Evolutionary conservation across 768 basidiomycete species (phyloP).

Genomic region (Peribolospora kevripleyi): DNA sequence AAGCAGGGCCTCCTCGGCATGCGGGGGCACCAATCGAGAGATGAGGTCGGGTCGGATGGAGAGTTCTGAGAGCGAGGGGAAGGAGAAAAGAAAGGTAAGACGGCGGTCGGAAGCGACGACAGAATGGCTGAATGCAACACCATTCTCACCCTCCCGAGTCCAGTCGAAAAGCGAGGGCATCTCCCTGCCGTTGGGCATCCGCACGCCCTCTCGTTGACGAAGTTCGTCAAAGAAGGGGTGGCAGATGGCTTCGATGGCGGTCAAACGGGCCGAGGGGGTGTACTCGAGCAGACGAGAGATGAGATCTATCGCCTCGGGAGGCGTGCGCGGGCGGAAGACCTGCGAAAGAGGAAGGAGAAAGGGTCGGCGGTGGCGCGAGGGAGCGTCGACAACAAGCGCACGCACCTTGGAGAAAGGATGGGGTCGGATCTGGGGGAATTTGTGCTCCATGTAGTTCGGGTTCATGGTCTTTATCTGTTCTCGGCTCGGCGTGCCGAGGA

Average conservation of each 20-base stretch:
- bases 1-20: constrained; percentile 71
- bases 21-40: constrained; percentile 65
- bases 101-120: neutral
- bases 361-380: neutral
- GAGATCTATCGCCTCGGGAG: constrained; percentile 83
- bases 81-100: neutral
- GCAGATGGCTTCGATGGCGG: constrained; percentile 73
- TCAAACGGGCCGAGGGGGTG: constrained; percentile 80
- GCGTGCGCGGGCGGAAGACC: constrained; percentile 96
- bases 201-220: constrained; percentile 25
- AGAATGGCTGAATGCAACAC: neutral
- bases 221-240: constrained; percentile 88
- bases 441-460: constrained; percentile 99
- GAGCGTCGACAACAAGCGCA: neutral
- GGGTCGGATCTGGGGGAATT: constrained; percentile 99
- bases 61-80: constrained; percentile 37
- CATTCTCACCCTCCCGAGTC: constrained; percentile 63
- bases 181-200: constrained; percentile 92
- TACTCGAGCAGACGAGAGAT: constrained; percentile 90
- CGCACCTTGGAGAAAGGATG: constrained; percentile 87
- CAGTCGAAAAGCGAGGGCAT: constrained; percentile 89
- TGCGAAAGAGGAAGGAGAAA: constrained; percentile 20
- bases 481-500: constrained; percentile 87
- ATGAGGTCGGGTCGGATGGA: constrained; percentile 89
- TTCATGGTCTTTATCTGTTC: constrained; percentile 99